Base-by-base conservation (phyloP, 2,329 filamentous ascomycete species). In the Metarhizium robertsii region DNA sequence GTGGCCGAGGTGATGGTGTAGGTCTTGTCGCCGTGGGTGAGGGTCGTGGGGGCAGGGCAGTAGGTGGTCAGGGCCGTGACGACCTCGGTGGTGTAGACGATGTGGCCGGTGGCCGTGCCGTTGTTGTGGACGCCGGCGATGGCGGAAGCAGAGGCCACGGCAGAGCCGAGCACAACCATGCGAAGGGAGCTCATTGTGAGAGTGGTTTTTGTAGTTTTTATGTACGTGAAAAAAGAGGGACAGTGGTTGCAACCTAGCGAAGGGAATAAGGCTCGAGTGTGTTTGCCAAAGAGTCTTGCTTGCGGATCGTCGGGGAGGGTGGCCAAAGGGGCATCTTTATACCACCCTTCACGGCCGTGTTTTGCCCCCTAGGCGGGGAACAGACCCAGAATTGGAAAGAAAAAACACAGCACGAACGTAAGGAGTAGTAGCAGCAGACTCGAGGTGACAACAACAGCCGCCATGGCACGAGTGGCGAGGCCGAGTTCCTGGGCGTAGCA, bases 1-100 rank as follows among this genome's bases (percentile, higher is more conserved):
- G 81, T 83, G 65, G 82, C 73, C 71, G 77, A 74, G 60, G 80
- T 80, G 69, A 87, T 75, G 63, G 78, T 83, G 76, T 84, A 85
- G 70, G 83, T 85, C 66, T 76, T 72, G 68, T 71, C 73, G 66
- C 75, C 77, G 70, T 83, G 74, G 62, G 76, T 77, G 67, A 86
- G 68, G 61, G 73, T 71, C 61, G 84, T 86, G 59, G 84, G 68
- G 61, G 68, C 73, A 16, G 84, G 82, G 79, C 85, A 87, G 79
- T 75, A 86, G 64, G 84, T 87, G 70, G 79, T 83, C 73, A 79
- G 78, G 53, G 75, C 72, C 55, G 80, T 84, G 59, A 86, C 77
- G 59, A 79, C 72, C 74, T 84, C 78, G 61, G 82, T 86, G 71
- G 74, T 40, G n/a, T 32, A 25, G 50, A 16, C 34, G 34, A 16